Conservation (phyloP, 1,139 yeast species). For the Trichomonascaceae sp. region DNA sequence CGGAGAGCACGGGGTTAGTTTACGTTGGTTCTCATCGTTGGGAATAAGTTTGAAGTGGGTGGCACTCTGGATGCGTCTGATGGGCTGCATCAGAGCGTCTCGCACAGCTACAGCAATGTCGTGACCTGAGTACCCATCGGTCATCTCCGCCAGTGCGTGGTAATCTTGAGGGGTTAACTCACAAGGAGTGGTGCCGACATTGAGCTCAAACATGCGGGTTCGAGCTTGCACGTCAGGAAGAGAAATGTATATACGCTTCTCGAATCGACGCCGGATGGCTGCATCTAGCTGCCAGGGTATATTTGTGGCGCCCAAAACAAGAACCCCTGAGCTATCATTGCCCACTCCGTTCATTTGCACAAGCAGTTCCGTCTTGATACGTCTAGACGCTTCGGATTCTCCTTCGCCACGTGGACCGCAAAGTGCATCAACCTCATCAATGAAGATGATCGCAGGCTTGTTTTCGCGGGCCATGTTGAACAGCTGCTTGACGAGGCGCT, state of each 20-base stretch:
- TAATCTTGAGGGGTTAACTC: slow-evolving; percentile 61
- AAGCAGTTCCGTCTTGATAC: slow-evolving; percentile 89
- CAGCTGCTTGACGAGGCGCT: slow-evolving; percentile 84
- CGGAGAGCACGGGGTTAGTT: slow-evolving; percentile 89
- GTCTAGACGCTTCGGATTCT: slow-evolving; percentile 89
- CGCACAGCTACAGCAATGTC: slow-evolving; percentile 94
- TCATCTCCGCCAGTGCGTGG: slow-evolving; percentile 74
- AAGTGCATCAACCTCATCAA: slow-evolving; percentile 95
- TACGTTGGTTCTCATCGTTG: slow-evolving; percentile 29
- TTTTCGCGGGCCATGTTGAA: slow-evolving; percentile 94
- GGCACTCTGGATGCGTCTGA: slow-evolving; percentile 88
- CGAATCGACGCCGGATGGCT: slow-evolving; percentile 93
- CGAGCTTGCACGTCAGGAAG: slow-evolving; percentile 89
- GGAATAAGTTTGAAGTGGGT: slow-evolving; percentile 66
- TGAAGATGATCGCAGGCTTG: slow-evolving; percentile 88
- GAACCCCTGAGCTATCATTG: slow-evolving; percentile 81
- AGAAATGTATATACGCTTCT: slow-evolving; percentile 86
- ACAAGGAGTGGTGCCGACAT: slow-evolving; percentile 86
- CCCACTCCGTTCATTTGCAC: slow-evolving; percentile 99
- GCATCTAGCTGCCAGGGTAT: slow-evolving; percentile 99
- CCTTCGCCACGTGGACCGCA: slow-evolving; percentile 99
- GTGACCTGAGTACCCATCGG: slow-evolving; percentile 96
- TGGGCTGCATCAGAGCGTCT: slow-evolving; percentile 97
- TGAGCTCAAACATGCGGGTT: slow-evolving; percentile 83
- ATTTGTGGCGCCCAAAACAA: slow-evolving; percentile 95